Base-by-base conservation (phyloP, 2,329 filamentous ascomycete species). In the Aspergillus persii region DNA sequence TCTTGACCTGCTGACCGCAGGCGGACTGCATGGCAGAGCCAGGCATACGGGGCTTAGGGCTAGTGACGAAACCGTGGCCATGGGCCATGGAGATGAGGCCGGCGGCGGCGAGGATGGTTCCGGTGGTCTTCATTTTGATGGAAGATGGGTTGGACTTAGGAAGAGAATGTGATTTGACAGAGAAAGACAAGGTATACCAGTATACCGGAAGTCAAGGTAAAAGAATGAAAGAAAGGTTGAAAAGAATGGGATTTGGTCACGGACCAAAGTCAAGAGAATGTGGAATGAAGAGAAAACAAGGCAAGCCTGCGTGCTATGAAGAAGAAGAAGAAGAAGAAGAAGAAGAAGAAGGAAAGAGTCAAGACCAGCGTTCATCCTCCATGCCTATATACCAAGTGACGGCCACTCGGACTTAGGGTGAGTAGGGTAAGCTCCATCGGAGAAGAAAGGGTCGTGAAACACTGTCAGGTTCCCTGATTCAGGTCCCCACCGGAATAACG, bases 1-100 rank as follows among this genome's bases (percentile, higher is more conserved):
- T 78, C 73, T 77, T 79, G 66, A 84, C 79, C 71, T 85, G 83
- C 61, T 79, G 68, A 57, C 84, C 83, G 64, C 84, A 86, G 57
- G 81, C 80, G 12, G 77, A 70, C 61, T 76, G 68, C 77, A 84
- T 82, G 62, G 81, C 82, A 49, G 72, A 31, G 51, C 84, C 84
- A 23, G 83, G 80, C 66, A 78, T 72, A 67, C 84, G 81, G 51
- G 80, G 74, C 27, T 69, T 61, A 8, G 84, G 84, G 41, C 67
- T 74, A 59, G 70, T 75, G 71, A 86, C 77, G 69, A 79, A 81
- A 64, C 84, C 84, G 72, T 86, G 84, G 66, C 76, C 82, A 54
- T 79, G 74, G 65, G 80, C 83, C 58, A 79, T 73, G 60, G 78
- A 75, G 65, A 77, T 67, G 44, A 83, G 69, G 67, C 75, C 73